Conservation (phyloP, 108 stramenopile genomes). For the Cyclotella cryptica region DNA sequence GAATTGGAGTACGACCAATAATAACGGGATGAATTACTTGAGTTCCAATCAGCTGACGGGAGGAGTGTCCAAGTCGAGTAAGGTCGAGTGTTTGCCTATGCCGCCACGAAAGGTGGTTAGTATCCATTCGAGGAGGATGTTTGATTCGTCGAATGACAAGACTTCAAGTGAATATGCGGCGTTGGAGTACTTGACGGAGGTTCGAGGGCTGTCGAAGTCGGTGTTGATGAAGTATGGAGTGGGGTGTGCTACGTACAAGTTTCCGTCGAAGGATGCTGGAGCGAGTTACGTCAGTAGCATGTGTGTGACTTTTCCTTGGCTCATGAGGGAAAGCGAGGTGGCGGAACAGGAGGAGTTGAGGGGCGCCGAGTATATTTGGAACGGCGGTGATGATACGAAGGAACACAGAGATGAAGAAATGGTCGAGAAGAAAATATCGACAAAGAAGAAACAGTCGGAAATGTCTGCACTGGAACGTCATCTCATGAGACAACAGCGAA, state of each 20-base stretch:
- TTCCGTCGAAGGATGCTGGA: constrained; percentile 53
- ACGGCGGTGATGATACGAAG: background rate
- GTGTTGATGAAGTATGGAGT: constrained; percentile 92
- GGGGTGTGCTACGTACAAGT: constrained; percentile 80
- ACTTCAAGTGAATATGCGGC: constrained; percentile 33
- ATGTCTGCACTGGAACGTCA: constrained; percentile 45
- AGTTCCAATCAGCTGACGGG: constrained; percentile 22
- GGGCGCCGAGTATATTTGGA: constrained; percentile 52
- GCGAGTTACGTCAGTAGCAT: constrained; percentile 56
- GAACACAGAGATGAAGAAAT: constrained; percentile 1
- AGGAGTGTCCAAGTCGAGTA: constrained; percentile 11
- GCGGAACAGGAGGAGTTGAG: constrained; percentile 60
- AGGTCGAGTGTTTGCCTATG: constrained; percentile 63
- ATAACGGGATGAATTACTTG: constrained; percentile 14
- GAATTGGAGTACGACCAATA: constrained; percentile 19
- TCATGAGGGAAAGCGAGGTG: constrained; percentile 74
- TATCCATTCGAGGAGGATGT: constrained; percentile 57
- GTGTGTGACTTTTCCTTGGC: constrained; percentile 95
- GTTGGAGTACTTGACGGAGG: constrained; percentile 64
- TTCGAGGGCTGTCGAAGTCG: constrained; percentile 63
- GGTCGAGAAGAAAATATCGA: background rate
- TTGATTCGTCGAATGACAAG: constrained; percentile 43
- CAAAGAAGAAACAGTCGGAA: constrained; percentile 17
- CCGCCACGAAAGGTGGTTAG: constrained; percentile 60
- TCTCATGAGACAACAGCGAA: constrained; percentile 23